Conservation (phyloP, 164 flowering plant genomes). For the Piper longum region DNA sequence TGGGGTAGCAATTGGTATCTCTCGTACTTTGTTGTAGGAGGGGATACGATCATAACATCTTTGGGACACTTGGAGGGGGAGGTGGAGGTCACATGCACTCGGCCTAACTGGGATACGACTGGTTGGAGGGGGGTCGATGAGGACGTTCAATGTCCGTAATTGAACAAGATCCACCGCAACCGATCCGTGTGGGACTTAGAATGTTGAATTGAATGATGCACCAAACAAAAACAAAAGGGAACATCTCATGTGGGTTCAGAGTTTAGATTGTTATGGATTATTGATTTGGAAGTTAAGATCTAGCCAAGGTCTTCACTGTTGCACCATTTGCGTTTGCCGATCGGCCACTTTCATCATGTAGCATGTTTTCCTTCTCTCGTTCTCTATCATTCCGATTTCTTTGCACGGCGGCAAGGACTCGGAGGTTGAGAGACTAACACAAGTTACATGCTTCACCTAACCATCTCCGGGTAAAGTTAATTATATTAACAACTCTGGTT, state of each 20-base stretch:
- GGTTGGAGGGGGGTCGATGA: background rate
- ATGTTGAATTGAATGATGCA: no score
- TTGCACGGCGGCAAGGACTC: no score
- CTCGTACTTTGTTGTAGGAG: background rate
- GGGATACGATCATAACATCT: no score
- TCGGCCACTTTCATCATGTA: no score
- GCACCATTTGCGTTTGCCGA: no score
- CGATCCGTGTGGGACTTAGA: background rate
- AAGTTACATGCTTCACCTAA: background rate
- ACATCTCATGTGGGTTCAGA: no score
- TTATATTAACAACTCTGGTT: background rate
- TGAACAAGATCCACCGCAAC: background rate
- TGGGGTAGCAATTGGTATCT: background rate
- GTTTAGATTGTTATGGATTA: no score
- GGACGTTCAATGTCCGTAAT: background rate
- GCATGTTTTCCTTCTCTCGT: no score
- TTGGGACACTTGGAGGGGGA: background rate
- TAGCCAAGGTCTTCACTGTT: no score
- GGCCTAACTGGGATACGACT: background rate
- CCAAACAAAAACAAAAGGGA: no score
- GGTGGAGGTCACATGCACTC: background rate
- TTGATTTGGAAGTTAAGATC: no score
- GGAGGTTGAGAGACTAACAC: background rate
- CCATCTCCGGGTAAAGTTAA: background rate
- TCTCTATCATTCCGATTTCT: no score